Base-by-base conservation (phyloP, 148 eudicot species). In the Vaccinium macrocarpon region DNA sequence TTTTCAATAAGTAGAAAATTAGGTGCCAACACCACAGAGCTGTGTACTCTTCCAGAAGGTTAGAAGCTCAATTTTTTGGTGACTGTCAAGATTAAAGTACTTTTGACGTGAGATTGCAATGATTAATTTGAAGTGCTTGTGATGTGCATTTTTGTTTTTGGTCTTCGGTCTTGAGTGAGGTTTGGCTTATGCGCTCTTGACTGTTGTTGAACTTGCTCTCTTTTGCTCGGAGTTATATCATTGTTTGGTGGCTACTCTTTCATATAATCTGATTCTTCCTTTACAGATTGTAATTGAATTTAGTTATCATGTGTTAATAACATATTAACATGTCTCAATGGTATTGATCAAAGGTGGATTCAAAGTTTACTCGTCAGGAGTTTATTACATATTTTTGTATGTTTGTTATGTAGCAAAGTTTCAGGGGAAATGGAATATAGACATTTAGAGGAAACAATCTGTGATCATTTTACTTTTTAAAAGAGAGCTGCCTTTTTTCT, bases 1-100 rank as follows among this genome's bases (percentile, higher is more conserved):
- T 70, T 38, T 52, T 68, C 42, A 12, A 68, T 68, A 53, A 51
- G 53, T 35, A 11, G 68, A 23, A 51, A 82, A 38, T 82, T 71
- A 51, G 84, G 64, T 70, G 50, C 59, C 27, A 27, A 71, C 66
- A 82, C 78, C 21, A 3, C 23, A 42, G 53, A 32, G 35, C 66
- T 82, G 79, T 55, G 32, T 82, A 55, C 79, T 32, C 84, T 71
- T 27, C 55, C 53, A 55, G 53, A 35, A 82, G 79, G 79, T 55
- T 68, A 53, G 14, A 13, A 23, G 79, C 78, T 35, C 74, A 12
- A 49, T 51, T 27, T 82, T 53, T 8, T 18, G n/a, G 76, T 52
- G 23, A 70, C 18, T 82, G 49, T 52, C 32, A 42, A 23, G 74
- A 57, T 72, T 35, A 55, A 77, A 72, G 75, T 35, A 32, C 57